These are phyloP conservation scores for Daldinia childiae DNA, from an alignment of 495 filamentous ascomycete species.

Conservation along the genomic window DNA sequence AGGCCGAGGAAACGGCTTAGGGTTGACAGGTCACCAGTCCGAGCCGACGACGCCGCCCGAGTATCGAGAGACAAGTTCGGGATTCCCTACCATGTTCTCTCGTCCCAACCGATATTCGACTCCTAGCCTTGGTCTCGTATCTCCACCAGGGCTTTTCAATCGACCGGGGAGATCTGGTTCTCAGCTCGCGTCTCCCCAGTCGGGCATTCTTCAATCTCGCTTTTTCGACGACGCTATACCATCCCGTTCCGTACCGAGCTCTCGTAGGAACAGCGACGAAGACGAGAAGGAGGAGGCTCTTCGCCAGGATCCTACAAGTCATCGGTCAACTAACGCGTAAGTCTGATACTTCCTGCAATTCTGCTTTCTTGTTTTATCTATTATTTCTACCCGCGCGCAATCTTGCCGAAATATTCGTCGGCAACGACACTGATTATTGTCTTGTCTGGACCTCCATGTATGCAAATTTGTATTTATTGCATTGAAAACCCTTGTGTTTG, in stretches of 20 bases:
- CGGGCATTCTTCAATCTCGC: constrained; percentile 60
- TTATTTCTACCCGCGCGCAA: constrained; percentile 9
- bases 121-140: constrained; percentile 77
- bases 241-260: constrained; percentile 86
- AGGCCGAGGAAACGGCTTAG: constrained; percentile 50
- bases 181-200: constrained; percentile 68
- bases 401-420: background rate
- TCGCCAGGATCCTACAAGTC: constrained; percentile 70
- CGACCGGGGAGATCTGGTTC: constrained; percentile 78
- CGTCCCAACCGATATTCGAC: constrained; percentile 84
- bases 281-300: constrained; percentile 75
- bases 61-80: constrained; percentile 73
- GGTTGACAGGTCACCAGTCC: constrained; percentile 74
- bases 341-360: constrained; percentile 46
- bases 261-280: constrained; percentile 84
- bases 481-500: background rate
- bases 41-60: constrained; percentile 98
- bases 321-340: constrained; percentile 73
- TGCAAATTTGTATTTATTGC: background rate
- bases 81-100: constrained; percentile 76
- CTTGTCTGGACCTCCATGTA: background rate
- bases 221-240: constrained; percentile 67
- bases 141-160: constrained; percentile 78
- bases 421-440: background rate
- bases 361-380: background rate